Base-by-base conservation (phyloP, 192 early-diverging fungal genomes). In the Polychytrium aggregatum region DNA sequence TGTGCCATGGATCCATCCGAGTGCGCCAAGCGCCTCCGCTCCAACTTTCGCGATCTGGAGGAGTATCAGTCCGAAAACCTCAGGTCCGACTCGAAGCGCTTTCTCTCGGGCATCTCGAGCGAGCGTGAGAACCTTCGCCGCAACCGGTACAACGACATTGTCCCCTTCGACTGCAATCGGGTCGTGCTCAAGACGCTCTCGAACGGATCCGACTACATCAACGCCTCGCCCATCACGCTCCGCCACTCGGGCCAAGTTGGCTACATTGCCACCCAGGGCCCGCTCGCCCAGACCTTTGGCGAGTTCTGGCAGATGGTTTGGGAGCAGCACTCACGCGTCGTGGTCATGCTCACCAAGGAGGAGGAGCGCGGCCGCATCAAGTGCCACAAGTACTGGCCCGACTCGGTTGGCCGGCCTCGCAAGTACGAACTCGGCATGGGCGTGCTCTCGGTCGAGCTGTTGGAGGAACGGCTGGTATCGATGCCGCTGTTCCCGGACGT, bases 241-340 rank as follows among this genome's bases (percentile, higher is more conserved):
- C n/a, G n/a, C n/a, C 78, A 78, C 44, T 13, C 35, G 21, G 55
- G 50, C 5, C 56, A 52, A n/a, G 42, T 36, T 14, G 39, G 37
- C 25, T 97, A 90, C 51, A 95, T 97, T 61, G 82, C 83, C 0
- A 78, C 87, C 9, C 94, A 97, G 57, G 94, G 89, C 0, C 94
- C 94, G 9, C 55, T 92, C 31, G 70, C 68, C 0, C 60, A 66
- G 10, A 94, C 90, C 0, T 61, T 80, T 24, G 50, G 63, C 27
- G 88, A 87, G 44, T 95, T 97, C 59, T 97, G 94, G 94, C 70
- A 70, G 53, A 90, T 94, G 88, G 68, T 87, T 3, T 75, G 77
- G 71, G 87, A 97, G 56, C 81, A 92, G 29, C 51, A 71, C 27
- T 57, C 70, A 3, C 52, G 63, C 3, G 81, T 97, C 8, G 79